Conservation (phyloP, 306 rosid genomes). For the Gillenia trifoliata region DNA sequence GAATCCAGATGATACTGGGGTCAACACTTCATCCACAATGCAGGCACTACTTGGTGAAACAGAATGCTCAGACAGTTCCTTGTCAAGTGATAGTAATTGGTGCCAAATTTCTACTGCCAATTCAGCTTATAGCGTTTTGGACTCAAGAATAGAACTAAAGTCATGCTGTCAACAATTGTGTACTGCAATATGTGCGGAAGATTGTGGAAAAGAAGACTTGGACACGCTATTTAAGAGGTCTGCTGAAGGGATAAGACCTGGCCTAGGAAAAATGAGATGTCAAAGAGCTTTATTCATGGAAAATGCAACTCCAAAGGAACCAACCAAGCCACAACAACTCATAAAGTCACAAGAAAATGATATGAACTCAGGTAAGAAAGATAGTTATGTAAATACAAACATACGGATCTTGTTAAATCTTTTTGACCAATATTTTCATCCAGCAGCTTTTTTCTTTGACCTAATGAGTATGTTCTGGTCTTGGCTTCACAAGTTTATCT, state of each 20-base stretch:
- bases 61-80: constrained; percentile 5
- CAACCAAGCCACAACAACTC: neutral
- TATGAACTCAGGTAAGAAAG: constrained; percentile 22
- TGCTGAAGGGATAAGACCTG: constrained; percentile 5
- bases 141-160: constrained; percentile 10
- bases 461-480: neutral
- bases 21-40: neutral
- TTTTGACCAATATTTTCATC: neutral
- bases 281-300: constrained; percentile 18
- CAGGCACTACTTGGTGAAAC: constrained; percentile 8
- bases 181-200: neutral
- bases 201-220: constrained; percentile 12
- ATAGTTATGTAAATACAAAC: neutral
- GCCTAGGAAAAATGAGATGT: constrained; percentile 13
- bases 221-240: constrained; percentile 7
- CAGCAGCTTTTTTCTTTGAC: neutral
- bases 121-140: constrained; percentile 1
- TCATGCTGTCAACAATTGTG: constrained; percentile 9
- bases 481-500: constrained; percentile 17
- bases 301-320: constrained; percentile 1
- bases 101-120: neutral
- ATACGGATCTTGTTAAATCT: constrained; percentile 7
- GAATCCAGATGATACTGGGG: neutral
- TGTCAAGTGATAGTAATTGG: neutral
- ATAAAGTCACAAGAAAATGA: constrained; percentile 15